These are phyloP conservation scores for Cerrena zonata DNA, from an alignment of 1,284 basidiomycete genomes.

Conservation along the genomic window DNA sequence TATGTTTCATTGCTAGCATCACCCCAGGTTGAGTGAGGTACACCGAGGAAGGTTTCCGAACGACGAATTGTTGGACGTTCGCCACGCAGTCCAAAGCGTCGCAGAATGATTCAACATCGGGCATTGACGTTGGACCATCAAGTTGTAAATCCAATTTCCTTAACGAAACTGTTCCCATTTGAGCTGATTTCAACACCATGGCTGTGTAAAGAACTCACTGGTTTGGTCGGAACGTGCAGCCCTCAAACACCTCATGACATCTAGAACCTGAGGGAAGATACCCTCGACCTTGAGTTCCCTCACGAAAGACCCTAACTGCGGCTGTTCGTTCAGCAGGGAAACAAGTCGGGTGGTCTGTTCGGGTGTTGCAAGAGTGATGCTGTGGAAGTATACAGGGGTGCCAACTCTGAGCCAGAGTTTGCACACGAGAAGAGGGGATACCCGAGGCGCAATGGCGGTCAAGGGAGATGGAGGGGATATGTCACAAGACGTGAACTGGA, in stretches of 20 bases:
- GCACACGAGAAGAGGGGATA: background rate
- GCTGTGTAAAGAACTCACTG: too few species aligned
- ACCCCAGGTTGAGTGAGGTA: conserved; percentile 5
- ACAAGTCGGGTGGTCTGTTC: background rate
- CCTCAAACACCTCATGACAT: background rate
- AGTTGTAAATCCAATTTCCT: background rate
- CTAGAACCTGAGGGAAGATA: background rate
- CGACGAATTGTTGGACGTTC: background rate
- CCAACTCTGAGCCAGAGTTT: conserved; percentile 1
- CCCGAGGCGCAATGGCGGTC: background rate
- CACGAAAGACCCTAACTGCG: background rate
- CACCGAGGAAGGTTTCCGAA: background rate
- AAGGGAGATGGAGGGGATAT: background rate
- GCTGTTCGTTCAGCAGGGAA: background rate
- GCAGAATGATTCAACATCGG: conserved; percentile 1
- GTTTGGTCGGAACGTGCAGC: too few species aligned
- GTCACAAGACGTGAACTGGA: background rate
- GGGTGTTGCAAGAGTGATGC: background rate
- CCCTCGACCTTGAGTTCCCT: conserved; percentile 1
- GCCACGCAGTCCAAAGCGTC: conserved; percentile 1
- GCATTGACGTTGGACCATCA: background rate
- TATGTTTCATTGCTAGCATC: background rate
- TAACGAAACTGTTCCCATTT: too few species aligned
- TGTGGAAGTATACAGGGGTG: conserved; percentile 4
- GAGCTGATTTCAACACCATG: too few species aligned